Conservation (phyloP, 179 eudicot genomes). For the Corrigiola litoralis region DNA sequence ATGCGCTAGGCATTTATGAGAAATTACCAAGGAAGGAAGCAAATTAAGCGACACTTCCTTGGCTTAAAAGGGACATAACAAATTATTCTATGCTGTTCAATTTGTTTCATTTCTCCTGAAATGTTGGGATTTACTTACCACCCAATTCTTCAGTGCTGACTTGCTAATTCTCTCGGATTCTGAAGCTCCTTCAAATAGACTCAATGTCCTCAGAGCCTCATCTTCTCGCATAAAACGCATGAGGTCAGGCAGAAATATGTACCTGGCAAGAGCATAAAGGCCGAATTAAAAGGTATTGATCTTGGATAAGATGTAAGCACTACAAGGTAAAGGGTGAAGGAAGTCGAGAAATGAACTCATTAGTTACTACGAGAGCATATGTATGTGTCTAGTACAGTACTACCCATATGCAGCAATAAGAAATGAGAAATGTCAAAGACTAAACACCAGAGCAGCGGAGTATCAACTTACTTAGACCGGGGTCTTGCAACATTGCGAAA, state of each 20-base stretch:
- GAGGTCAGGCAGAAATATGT: slow-evolving; percentile 56
- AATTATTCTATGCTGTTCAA: too few relatives aligned
- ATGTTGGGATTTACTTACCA: slow-evolving; percentile 33
- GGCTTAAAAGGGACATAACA: too few relatives aligned
- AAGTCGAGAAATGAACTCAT: too few relatives aligned
- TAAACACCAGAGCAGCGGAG: neutral
- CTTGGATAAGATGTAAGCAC: neutral
- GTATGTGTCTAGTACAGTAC: too few relatives aligned
- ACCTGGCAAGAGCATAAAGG: slow-evolving; percentile 31
- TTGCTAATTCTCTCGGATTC: slow-evolving; percentile 67
- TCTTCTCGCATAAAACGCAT: slow-evolving; percentile 71
- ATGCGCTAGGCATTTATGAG: too few relatives aligned
- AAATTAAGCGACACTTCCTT: too few relatives aligned
- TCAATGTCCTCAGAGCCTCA: slow-evolving; percentile 61
- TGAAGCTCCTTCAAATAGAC: slow-evolving; percentile 53
- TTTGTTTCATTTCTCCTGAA: too few relatives aligned
- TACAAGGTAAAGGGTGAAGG: neutral
- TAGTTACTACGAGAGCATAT: too few relatives aligned
- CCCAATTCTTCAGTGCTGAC: slow-evolving; percentile 68
- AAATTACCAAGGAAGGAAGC: too few relatives aligned
- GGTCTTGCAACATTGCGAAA: slow-evolving; percentile 71
- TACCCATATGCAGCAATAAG: too few relatives aligned
- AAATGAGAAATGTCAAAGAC: too few relatives aligned
- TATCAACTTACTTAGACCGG: slow-evolving; percentile 45
- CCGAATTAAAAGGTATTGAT: neutral